phyloP scores from a whole-genome alignment of 2,329 filamentous ascomycete genomes.

The Fusarium sp. region DNA sequence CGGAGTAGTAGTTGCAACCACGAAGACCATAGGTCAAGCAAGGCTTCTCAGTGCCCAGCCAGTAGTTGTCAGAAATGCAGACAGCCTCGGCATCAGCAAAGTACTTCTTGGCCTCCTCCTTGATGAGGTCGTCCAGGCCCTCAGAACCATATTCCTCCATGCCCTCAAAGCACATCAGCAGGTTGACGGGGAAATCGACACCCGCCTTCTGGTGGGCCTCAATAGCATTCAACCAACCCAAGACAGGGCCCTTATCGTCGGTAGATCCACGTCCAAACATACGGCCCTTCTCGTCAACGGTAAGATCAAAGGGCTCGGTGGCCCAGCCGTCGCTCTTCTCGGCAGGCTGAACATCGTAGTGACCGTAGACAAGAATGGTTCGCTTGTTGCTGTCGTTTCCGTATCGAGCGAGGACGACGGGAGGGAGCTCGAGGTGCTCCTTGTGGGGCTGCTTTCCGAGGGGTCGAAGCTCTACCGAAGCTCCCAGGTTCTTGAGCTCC shows the following conservation, averaged over 20 bases:
- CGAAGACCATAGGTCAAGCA: slow-evolving; percentile 97
- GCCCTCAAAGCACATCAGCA: slow-evolving; percentile 99
- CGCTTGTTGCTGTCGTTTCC: slow-evolving; percentile 91
- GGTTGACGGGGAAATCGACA: slow-evolving; percentile 93
- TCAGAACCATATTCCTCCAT: slow-evolving; percentile 99
- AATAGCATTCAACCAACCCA: slow-evolving; percentile 98
- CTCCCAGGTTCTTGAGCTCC: slow-evolving; percentile 84
- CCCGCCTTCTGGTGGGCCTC: slow-evolving; percentile 96
- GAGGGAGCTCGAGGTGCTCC: slow-evolving; percentile 88
- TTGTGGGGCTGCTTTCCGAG: slow-evolving; percentile 92
- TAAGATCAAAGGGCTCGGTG: slow-evolving; percentile 90
- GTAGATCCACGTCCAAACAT: slow-evolving; percentile 97
- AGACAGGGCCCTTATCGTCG: slow-evolving; percentile 96
- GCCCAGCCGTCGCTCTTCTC: slow-evolving; percentile 93
- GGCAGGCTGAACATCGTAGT: slow-evolving; percentile 98
- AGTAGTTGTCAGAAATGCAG: slow-evolving; percentile 99
- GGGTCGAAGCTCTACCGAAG: slow-evolving; percentile 82
- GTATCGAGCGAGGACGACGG: slow-evolving; percentile 90
- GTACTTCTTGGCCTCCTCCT: slow-evolving; percentile 87
- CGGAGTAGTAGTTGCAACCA: slow-evolving; percentile 96
- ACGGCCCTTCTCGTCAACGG: slow-evolving; percentile 85
- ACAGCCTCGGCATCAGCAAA: slow-evolving; percentile 96
- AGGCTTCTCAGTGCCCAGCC: slow-evolving; percentile 98
- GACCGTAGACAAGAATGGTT: slow-evolving; percentile 95
- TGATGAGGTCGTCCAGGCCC: slow-evolving; percentile 93